Conservation (phyloP, 768 basidiomycete genomes). For the Myochromella boudieri region DNA sequence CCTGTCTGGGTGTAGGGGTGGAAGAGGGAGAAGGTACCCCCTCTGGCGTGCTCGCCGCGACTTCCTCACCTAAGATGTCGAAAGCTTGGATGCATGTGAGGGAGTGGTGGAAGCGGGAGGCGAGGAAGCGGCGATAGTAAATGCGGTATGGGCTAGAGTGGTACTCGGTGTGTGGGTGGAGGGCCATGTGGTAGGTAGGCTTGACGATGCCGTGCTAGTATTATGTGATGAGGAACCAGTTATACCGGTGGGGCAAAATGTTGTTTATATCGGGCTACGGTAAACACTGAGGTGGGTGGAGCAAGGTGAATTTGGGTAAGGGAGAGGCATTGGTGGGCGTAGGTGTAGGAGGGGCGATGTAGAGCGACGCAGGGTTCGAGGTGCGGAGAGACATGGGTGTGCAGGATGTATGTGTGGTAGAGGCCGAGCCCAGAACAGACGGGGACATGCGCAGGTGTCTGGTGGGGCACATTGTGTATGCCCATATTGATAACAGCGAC, state of each 20-base stretch:
- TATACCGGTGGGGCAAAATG: constrained; percentile 9
- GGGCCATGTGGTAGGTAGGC: constrained; percentile 28
- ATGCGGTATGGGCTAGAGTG: constrained; percentile 29
- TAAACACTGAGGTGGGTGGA: constrained; percentile 18
- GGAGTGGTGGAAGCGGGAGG: constrained; percentile 43
- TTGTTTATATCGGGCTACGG: constrained; percentile 11
- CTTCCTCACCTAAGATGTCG: constrained; percentile 11
- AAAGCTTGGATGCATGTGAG: constrained; percentile 32
- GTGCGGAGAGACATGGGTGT: constrained; percentile 50
- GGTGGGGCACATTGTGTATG: constrained; percentile 48
- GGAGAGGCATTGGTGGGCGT: constrained; percentile 40
- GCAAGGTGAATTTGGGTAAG: constrained; percentile 34
- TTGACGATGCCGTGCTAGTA: constrained; percentile 24
- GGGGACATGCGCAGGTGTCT: constrained; percentile 30
- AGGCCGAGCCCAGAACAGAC: constrained; percentile 64
- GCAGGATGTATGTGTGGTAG: constrained; percentile 59
- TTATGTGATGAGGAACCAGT: constrained; percentile 13
- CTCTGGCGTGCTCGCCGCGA: constrained; percentile 3
- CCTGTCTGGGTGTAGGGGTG: background rate
- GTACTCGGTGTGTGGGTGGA: constrained; percentile 30
- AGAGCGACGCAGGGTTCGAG: constrained; percentile 14
- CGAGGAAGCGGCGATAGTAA: constrained; percentile 40
- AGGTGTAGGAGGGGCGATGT: constrained; percentile 35
- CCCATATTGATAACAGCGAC: constrained; percentile 48
- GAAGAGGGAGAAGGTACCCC: background rate